Conservation (phyloP, 2,329 filamentous ascomycete genomes). For the Cercospora zeina region DNA sequence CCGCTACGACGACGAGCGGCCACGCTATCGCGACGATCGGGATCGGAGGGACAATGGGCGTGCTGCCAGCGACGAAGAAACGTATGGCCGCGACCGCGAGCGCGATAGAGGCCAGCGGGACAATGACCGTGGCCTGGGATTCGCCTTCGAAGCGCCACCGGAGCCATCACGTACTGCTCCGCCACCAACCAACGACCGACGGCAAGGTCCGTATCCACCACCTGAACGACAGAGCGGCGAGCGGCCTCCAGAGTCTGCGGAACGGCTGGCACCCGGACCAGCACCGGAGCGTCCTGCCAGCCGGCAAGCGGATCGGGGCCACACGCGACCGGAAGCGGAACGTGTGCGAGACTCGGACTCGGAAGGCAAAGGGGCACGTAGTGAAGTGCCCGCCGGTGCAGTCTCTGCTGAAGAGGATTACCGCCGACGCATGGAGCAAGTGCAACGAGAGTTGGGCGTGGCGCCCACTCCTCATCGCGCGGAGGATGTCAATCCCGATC, state of each 20-base stretch:
- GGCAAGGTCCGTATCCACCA: conserved; percentile 15
- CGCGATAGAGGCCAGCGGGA: conserved; percentile 33
- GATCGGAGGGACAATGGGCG: conserved; percentile 20
- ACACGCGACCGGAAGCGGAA: conserved; percentile 16
- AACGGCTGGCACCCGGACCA: conserved; percentile 8
- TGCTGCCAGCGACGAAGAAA: conserved; percentile 32
- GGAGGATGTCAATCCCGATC: conserved; percentile 38
- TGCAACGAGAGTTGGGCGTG: conserved; percentile 49
- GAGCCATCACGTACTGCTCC: conserved; percentile 31
- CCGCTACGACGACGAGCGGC: conserved; percentile 27
- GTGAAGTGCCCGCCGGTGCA: conserved; percentile 33
- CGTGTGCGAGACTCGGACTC: conserved; percentile 15
- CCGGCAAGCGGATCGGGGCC: conserved; percentile 19
- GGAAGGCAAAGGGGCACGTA: conserved; percentile 22
- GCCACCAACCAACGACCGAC: conserved; percentile 23
- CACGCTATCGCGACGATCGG: conserved; percentile 28
- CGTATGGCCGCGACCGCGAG: conserved; percentile 32
- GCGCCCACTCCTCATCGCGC: conserved; percentile 28
- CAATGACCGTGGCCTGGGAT: conserved; percentile 37
- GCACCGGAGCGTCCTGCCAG: conserved; percentile 19
- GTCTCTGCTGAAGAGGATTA: conserved; percentile 55
- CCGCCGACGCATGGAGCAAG: conserved; percentile 50
- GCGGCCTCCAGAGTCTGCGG: conserved; percentile 1
- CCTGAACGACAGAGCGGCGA: conserved; percentile 10
- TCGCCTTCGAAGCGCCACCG: conserved; percentile 37